Conservation (phyloP, 2,329 filamentous ascomycete species). For the Ophiocordyceps camponoti-leonardi region DNA sequence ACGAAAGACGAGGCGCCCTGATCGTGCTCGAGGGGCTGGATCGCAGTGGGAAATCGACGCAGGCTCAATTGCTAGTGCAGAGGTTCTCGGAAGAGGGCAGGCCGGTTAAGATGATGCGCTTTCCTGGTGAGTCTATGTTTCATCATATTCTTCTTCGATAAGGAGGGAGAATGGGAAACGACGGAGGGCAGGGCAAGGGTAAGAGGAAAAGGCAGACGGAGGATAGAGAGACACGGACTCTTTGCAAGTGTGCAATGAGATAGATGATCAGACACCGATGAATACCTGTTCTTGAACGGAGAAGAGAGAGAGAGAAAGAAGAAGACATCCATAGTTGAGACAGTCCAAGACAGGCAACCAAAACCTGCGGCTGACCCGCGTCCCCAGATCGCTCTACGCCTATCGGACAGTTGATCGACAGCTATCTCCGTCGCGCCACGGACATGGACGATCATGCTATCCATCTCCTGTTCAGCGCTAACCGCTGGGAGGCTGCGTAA, state of each 20-base stretch:
- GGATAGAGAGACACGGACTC: no score
- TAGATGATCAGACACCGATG: no score
- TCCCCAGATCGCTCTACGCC: conserved; percentile 58
- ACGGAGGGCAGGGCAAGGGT: neutral
- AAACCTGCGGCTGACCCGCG: neutral
- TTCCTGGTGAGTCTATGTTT: conserved; percentile 29
- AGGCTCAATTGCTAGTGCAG: conserved; percentile 54
- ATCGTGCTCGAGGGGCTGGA: conserved; percentile 82
- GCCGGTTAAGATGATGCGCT: conserved; percentile 35
- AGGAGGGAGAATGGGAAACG: no score
- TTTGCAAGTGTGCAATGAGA: no score
- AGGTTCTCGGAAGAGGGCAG: conserved; percentile 29
- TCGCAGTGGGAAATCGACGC: conserved; percentile 81
- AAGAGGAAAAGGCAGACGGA: no score
- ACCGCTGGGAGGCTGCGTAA: conserved; percentile 63
- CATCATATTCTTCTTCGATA: no score
- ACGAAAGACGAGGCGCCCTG: conserved; percentile 42
- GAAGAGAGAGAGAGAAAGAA: no score
- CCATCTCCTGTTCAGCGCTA: conserved; percentile 79
- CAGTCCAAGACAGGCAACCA: no score
- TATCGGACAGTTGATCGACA: conserved; percentile 75
- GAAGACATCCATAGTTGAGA: no score
- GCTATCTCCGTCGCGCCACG: conserved; percentile 55
- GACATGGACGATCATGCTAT: conserved; percentile 78
- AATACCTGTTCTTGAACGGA: no score